Evolutionary conservation across 257 asterid genomes (phyloP), one percentile per base, ranked within the genome.

Genomic region (Lycium barbarum): DNA sequence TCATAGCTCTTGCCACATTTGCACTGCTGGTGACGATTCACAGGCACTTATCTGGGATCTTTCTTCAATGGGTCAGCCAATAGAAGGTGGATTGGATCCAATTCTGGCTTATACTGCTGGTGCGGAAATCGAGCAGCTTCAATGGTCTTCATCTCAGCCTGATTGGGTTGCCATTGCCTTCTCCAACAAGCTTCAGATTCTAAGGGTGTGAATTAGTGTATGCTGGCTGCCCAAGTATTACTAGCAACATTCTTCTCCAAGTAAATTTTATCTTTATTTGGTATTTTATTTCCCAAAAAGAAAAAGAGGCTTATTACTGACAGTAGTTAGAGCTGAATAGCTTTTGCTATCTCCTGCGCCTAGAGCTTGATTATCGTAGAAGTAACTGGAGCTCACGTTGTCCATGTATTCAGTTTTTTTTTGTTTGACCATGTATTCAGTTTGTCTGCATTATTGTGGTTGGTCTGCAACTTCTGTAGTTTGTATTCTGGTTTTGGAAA

Each of bases 121-220:
- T 38, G 97, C 98, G 1, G 98, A 96, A 90, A 93, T 96, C 76
- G 99, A 96, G 91, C 99, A 96, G 95, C 92, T 96, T 86, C 98
- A 96, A 87, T 96, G 99, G 99, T 94, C 98, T 7, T 93, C 98
- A 2, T 94, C 98, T 6, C 98, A 95, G 89, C 99, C 99, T 71
- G 98, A 96, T 84, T 96, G 98, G 99, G 98, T 95, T 9, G 98
- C 98, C 15, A 93, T 96, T 89, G 99, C 99, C 55, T 96, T 94
- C 89, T 86, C 99, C 58, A 93, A 95, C 89, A 96, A 96, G 95
- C 97, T 96, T 85, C 98, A 96, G 92, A 96, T 96, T 90, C 94
- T 96, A 83, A 94, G 98, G 95, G 99, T 94, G 82, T 96, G 95
- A 96, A 53, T 81, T 38, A 38, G 63, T 15, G 33, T 58, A 1